phyloP scores from a whole-genome alignment of 768 basidiomycete genomes.

The Russula compacta region DNA sequence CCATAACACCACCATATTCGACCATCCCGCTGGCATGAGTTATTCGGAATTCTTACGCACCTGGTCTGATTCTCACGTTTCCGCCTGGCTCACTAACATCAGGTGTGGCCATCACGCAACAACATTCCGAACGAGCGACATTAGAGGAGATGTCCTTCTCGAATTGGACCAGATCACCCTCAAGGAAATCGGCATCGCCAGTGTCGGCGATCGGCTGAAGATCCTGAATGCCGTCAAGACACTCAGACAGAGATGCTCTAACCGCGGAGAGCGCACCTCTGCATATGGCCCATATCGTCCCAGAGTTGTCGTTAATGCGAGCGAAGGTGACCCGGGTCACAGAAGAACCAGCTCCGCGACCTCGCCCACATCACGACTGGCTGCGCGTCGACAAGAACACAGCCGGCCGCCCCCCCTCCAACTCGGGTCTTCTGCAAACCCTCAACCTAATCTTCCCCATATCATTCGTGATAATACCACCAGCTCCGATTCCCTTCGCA shows the following conservation, averaged over 20 bases:
- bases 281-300: background rate
- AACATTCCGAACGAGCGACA: conserved; percentile 78
- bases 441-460: conserved; percentile 58
- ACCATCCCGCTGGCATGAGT: conserved; percentile 49
- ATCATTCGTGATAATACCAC: conserved; percentile 52
- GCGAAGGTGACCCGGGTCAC: conserved; percentile 19
- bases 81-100: conserved; percentile 70
- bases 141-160: conserved; percentile 82
- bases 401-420: conserved; percentile 77
- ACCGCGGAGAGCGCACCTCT: conserved; percentile 11
- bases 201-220: conserved; percentile 86
- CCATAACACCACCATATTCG: conserved; percentile 30
- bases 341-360: conserved; percentile 18
- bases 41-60: conserved; percentile 56
- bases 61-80: conserved; percentile 67
- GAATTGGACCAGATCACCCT: conserved; percentile 83
- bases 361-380: conserved; percentile 21
- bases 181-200: conserved; percentile 83
- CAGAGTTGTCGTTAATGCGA: conserved; percentile 7
- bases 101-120: conserved; percentile 61
- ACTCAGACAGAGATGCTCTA: conserved; percentile 51
- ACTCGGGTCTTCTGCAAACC: conserved; percentile 41
- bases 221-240: conserved; percentile 78
- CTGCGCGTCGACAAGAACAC: conserved; percentile 34
- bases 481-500: conserved; percentile 41